A percentile compares a stretch with the other conserved stretches of the same genome.
phyloP scores from a whole-genome alignment of 192 early-diverging fungal genomes.

The Backusella macrospora region DNA sequence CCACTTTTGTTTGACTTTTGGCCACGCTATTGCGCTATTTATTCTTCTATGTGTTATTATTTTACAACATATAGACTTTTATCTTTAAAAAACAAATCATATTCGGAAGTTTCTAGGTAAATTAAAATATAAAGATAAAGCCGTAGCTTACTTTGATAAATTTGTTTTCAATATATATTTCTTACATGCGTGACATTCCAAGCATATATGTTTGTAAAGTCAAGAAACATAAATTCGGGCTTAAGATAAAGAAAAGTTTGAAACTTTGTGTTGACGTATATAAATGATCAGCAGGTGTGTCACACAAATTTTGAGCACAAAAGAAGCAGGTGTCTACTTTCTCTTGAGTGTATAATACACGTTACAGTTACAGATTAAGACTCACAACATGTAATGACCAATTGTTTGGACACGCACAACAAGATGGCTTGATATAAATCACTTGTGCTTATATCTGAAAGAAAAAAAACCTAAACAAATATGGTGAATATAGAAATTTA shows the following conservation, averaged over 20 bases:
- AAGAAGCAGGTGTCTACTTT: not conserved
- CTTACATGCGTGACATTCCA: not conserved
- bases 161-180: not conserved
- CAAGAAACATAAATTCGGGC: not conserved
- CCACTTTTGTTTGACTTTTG: not conserved
- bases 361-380: not conserved
- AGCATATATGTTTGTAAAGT: not conserved
- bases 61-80: not conserved
- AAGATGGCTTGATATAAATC: not conserved
- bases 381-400: not conserved
- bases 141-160: not conserved
- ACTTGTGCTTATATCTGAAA: not conserved
- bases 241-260: not conserved
- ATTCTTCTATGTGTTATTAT: not conserved
- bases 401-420: not conserved
- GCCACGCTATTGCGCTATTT: not conserved
- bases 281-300: not conserved
- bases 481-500: not conserved
- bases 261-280: not conserved
- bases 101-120: not conserved
- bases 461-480: constrained; percentile 4
- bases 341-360: not conserved
- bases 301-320: not conserved
- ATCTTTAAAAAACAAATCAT: not conserved
- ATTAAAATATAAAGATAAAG: not conserved